Conservation (phyloP, 805 yeast species). For the Kodamaea jinghongensis region DNA sequence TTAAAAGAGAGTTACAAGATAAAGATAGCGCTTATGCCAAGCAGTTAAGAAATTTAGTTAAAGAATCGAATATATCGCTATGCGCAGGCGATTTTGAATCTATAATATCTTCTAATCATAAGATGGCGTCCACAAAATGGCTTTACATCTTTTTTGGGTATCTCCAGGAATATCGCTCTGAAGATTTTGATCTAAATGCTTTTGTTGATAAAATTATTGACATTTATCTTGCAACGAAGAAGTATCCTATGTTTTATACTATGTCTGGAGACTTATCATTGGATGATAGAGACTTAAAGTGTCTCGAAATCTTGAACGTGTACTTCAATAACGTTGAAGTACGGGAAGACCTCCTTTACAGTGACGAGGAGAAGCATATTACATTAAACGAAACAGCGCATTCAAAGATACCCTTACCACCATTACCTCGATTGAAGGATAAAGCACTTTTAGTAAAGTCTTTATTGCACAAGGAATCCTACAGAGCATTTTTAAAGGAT, state of each 20-base stretch:
- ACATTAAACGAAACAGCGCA: constrained; percentile 24
- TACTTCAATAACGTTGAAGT: constrained; percentile 26
- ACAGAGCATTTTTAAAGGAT: constrained; percentile 26
- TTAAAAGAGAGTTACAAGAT: constrained; percentile 26
- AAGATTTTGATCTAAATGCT: constrained; percentile 18
- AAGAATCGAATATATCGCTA: constrained; percentile 2
- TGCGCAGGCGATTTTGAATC: neutral
- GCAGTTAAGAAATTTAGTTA: constrained; percentile 22
- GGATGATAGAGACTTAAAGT: constrained; percentile 11
- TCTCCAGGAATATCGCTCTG: constrained; percentile 20
- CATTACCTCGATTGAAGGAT: constrained; percentile 31
- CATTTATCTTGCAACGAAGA: constrained; percentile 25
- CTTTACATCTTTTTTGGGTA: constrained; percentile 28
- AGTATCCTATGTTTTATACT: constrained; percentile 11
- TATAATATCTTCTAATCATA: neutral
- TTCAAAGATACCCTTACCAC: constrained; percentile 28
- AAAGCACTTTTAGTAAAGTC: constrained; percentile 31
- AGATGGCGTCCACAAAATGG: constrained; percentile 16
- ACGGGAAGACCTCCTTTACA: constrained; percentile 22
- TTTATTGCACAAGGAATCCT: constrained; percentile 38
- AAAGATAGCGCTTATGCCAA: constrained; percentile 14
- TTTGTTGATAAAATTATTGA: constrained; percentile 31
- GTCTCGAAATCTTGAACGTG: constrained; percentile 19
- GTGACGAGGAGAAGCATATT: constrained; percentile 14
- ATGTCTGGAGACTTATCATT: constrained; percentile 5